Base-by-base conservation (phyloP, 495 filamentous ascomycete genomes). In the Penicillium waksmanii region DNA sequence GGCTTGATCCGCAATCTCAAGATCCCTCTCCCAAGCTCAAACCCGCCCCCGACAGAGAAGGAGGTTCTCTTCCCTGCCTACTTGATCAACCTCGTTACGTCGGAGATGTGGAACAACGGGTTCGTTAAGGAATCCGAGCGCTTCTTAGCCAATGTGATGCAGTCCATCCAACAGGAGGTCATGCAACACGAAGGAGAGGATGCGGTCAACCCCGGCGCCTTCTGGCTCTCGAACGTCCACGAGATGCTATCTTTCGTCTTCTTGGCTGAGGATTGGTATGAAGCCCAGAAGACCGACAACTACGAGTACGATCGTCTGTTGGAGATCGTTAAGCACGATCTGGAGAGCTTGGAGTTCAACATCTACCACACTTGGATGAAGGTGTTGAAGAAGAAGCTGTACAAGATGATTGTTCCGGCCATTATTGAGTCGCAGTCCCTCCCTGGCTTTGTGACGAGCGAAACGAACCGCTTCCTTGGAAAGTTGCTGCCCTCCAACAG, bases 341-440 rank as follows among this genome's bases (percentile, higher is more conserved):
- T 99, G 51, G 95, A 99, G 79, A 96, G 91, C 74, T 80, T 99
- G 46, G 95, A 99, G 76, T 99, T 99, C 84, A 99, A 99, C 80
- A 98, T 99, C 70, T 99, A 99, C 75, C 96, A 99, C 76, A 99
- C 95, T 11, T 99, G 95, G 95, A 99, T 99, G 95, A 99, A 99
- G 81, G 93, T 97, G 44, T 82, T 99, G 67, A 99, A 99, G 82
- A 96, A 96, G 83, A 96, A 96, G 76, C 82, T 99, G 49, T 90
- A 91, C 66, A 98, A 98, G 82, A 99, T 99, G 95, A 96, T 99
- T 67, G 95, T 99, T 25, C 95, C 95, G 0, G 95, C 95, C 42
- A 98, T 99, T 70, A 98, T 99, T 69, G 95, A 99, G 75, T 97
- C 94, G 23, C 95, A 99, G 72, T 97, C 94, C 9, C 86, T 99